phyloP scores from a whole-genome alignment of 2,329 filamentous ascomycete species.

The Metarhizium guizhouense region DNA sequence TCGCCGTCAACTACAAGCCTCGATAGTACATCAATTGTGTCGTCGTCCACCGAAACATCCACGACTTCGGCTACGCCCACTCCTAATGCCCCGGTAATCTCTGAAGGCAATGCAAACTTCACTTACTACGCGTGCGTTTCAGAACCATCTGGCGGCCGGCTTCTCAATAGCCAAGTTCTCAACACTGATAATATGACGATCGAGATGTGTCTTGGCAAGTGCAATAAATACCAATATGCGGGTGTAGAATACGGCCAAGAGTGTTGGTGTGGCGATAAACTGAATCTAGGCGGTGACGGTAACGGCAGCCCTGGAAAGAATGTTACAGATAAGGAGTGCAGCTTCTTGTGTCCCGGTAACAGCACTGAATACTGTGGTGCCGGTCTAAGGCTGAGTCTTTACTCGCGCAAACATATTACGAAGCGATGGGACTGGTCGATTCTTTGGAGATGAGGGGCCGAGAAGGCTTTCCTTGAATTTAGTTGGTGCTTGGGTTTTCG shows the following conservation, averaged over 20 bases:
- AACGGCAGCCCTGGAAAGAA: conserved; percentile 18
- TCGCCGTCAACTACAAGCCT: not conserved
- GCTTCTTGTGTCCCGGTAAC: conserved; percentile 25
- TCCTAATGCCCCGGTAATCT: conserved; percentile 18
- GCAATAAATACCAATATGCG: conserved; percentile 23
- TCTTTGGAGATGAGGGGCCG: not conserved
- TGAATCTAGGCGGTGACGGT: conserved; percentile 18
- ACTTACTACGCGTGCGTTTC: conserved; percentile 27
- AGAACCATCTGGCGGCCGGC: conserved; percentile 23
- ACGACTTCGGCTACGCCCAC: conserved; percentile 12
- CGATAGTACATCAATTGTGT: not conserved
- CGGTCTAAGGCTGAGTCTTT: conserved; percentile 21
- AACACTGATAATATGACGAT: conserved; percentile 25
- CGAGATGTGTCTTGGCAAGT: conserved; percentile 22
- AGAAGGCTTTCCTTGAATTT: not conserved
- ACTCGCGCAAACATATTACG: conserved; percentile 10
- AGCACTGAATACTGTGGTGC: conserved; percentile 22
- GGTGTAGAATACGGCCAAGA: conserved; percentile 29
- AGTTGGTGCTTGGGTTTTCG: not conserved
- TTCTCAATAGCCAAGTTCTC: conserved; percentile 20
- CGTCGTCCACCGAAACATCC: conserved; percentile 1
- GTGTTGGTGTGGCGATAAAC: conserved; percentile 27
- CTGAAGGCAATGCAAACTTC: conserved; percentile 25
- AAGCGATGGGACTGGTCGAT: not conserved
- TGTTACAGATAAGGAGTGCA: conserved; percentile 21